Evolutionary conservation across 2,329 filamentous ascomycete genomes (phyloP).

Genomic region (Diaporthe amygdali): DNA sequence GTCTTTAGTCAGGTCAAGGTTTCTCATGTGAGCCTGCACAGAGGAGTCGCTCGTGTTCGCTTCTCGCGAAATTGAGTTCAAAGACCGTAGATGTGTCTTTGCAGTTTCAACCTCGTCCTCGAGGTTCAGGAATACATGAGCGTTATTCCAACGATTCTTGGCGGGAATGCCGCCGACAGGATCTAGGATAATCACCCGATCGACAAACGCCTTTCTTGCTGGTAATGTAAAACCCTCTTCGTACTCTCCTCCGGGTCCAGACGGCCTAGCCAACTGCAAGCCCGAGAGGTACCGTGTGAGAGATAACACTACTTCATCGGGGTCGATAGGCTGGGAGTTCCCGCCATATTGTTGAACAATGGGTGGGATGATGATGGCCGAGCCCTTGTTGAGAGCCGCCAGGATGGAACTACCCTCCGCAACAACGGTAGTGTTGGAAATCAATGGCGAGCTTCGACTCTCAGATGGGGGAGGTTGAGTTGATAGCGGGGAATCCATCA

Average conservation of each 20-base stretch:
- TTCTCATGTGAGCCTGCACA: slow-evolving; percentile 62
- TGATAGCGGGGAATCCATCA: slow-evolving; percentile 60
- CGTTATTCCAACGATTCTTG: slow-evolving; percentile 61
- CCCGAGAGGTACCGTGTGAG: slow-evolving; percentile 79
- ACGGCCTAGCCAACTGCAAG: slow-evolving; percentile 52
- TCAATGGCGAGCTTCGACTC: slow-evolving; percentile 29
- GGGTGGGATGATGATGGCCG: slow-evolving; percentile 71
- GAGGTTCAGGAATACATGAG: slow-evolving; percentile 90
- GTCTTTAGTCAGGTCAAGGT: slow-evolving; percentile 74
- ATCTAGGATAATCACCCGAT: slow-evolving; percentile 89
- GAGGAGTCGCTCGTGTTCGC: slow-evolving; percentile 30
- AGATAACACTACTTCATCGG: slow-evolving; percentile 73
- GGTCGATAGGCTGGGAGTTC: slow-evolving; percentile 47
- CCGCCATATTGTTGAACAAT: slow-evolving; percentile 21
- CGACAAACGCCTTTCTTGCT: slow-evolving; percentile 65
- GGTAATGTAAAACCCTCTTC: slow-evolving; percentile 30
- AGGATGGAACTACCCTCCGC: slow-evolving; percentile 62
- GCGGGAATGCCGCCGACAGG: slow-evolving; percentile 84
- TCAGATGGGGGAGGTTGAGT: slow-evolving; percentile 35
- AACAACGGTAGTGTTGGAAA: slow-evolving; percentile 43
- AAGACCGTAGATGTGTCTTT: slow-evolving; percentile 59
- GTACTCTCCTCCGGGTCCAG: slow-evolving; percentile 42
- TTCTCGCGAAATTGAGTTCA: slow-evolving; percentile 27
- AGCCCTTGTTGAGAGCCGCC: slow-evolving; percentile 68
- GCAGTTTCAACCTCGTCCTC: slow-evolving; percentile 85